These are phyloP conservation scores for Backusella tarrabulga DNA, from an alignment of 192 early-diverging fungal genomes.

Conservation along the genomic window DNA sequence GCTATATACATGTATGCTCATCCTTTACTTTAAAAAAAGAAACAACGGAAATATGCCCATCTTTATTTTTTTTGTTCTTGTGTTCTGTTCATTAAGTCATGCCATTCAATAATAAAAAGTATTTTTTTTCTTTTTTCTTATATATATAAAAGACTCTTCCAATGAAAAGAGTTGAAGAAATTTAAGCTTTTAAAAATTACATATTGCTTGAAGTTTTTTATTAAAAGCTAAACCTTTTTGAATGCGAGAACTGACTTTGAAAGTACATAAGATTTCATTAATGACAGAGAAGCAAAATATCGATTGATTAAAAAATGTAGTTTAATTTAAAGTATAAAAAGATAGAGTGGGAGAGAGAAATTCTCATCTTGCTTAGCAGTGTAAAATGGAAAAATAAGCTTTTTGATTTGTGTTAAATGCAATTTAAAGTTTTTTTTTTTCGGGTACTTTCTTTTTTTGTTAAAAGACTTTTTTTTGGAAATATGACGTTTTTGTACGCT, in stretches of 20 bases:
- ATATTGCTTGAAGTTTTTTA: not conserved
- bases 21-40: not conserved
- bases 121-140: not conserved
- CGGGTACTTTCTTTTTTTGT: not conserved
- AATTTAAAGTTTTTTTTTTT: not conserved
- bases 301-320: not conserved
- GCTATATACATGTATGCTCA: not conserved
- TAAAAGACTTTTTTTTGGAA: not conserved
- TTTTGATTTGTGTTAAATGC: not conserved
- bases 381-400: not conserved
- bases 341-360: not conserved
- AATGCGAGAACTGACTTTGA: not conserved
- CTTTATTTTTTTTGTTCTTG: not conserved
- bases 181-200: too few species aligned
- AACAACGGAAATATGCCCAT: not conserved
- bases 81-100: not conserved
- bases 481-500: not conserved
- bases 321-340: not conserved
- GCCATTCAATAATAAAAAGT: not conserved
- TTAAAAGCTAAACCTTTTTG: not conserved
- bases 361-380: not conserved
- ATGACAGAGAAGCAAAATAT: not conserved
- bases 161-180: too few species aligned
- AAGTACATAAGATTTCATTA: not conserved
- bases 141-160: not conserved